phyloP scores from a whole-genome alignment of 202 grass and related monocot genomes.

The Elaeis oleifera region DNA sequence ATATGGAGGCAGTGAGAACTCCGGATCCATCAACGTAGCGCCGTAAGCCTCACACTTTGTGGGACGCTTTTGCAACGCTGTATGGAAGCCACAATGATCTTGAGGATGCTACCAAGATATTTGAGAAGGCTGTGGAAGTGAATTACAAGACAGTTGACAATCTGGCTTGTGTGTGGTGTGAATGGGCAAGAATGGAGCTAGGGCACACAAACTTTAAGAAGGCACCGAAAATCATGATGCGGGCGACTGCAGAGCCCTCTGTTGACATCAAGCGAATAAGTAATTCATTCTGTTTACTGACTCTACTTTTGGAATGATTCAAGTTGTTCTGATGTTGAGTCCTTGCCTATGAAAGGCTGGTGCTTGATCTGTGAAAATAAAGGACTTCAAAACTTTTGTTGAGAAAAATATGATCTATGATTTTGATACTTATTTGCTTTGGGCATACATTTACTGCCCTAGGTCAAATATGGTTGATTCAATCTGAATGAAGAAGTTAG shows the following conservation, averaged over 20 bases:
- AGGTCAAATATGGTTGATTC: too few relatives aligned
- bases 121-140: slow-evolving; percentile 65
- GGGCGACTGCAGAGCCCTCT: slow-evolving; percentile 83
- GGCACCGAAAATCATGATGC: slow-evolving; percentile 76
- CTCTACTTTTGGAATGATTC: slow-evolving; percentile 6
- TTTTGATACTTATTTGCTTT: too few relatives aligned
- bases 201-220: slow-evolving; percentile 65
- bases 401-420: too few relatives aligned
- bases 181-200: slow-evolving; percentile 93
- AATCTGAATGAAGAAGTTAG: too few relatives aligned
- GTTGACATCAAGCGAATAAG: slow-evolving; percentile 95
- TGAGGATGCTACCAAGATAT: slow-evolving; percentile 73
- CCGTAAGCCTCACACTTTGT: slow-evolving; percentile 85
- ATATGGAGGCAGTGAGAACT: slow-evolving; percentile 86
- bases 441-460: too few relatives aligned
- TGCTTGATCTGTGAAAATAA: too few relatives aligned
- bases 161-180: slow-evolving; percentile 79
- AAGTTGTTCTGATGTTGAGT: not conserved
- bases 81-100: slow-evolving; percentile 81
- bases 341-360: too few relatives aligned
- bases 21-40: slow-evolving; percentile 83
- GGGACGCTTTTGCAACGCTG: slow-evolving; percentile 81
- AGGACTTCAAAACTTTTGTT: too few relatives aligned
- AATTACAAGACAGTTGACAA: slow-evolving; percentile 80
- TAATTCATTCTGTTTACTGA: slow-evolving; percentile 29